Percentiles rank a stretch among this genome's conserved stretches.
Evolutionary conservation across 116 monocot genomes (phyloP).

Genomic region (Thalassia testudinum): DNA sequence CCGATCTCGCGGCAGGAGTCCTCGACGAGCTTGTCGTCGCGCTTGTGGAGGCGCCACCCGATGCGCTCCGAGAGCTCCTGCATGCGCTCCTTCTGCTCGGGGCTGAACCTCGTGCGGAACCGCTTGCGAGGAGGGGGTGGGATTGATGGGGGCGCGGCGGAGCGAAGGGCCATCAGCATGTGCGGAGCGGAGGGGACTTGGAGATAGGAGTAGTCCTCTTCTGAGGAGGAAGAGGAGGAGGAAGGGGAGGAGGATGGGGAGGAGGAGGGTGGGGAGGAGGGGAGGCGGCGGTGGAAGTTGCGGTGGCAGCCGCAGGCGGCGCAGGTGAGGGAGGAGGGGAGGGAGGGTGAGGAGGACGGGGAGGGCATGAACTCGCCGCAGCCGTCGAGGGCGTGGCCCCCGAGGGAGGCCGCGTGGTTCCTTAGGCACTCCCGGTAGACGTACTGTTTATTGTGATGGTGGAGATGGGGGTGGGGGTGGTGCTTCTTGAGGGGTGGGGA

Average conservation of each 20-base stretch:
- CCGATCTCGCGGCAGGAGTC: conserved; percentile 54
- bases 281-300: conserved; percentile 83
- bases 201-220: conserved; percentile 3
- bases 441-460: background rate
- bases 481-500: conserved; percentile 3
- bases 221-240: conserved; percentile 1
- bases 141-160: background rate
- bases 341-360: conserved; percentile 22
- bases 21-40: conserved; percentile 54
- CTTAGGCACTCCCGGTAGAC: conserved; percentile 60
- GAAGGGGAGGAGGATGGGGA: conserved; percentile 1
- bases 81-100: conserved; percentile 80
- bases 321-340: conserved; percentile 67
- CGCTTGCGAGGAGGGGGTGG: conserved; percentile 25
- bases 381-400: conserved; percentile 75
- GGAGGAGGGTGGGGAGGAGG: conserved; percentile 1
- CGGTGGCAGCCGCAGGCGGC: conserved; percentile 98
- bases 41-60: conserved; percentile 69
- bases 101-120: conserved; percentile 62
- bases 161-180: conserved; percentile 1
- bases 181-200: conserved; percentile 16
- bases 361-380: conserved; percentile 82
- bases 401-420: conserved; percentile 77
- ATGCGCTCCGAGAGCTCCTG: conserved; percentile 56
- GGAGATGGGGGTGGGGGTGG: background rate